Conservation (phyloP, 306 rosid species). For the Fragaria vesca region DNA sequence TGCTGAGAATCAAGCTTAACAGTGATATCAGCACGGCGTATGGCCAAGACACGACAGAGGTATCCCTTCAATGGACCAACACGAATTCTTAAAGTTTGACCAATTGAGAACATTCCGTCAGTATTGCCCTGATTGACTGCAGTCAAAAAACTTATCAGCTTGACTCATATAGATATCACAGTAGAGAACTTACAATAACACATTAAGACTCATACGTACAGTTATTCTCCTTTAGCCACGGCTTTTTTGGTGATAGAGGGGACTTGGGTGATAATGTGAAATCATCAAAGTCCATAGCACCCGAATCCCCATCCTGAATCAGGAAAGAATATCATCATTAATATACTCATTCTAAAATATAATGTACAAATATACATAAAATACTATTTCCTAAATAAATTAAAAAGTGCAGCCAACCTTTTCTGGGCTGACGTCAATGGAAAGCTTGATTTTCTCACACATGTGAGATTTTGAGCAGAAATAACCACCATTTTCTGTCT, state of each 20-base stretch:
- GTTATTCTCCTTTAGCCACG: constrained; percentile 63
- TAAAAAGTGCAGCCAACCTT: constrained; percentile 47
- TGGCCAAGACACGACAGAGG: constrained; percentile 86
- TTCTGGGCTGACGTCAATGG: constrained; percentile 43
- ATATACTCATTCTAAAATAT: neutral
- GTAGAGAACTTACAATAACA: constrained; percentile 19
- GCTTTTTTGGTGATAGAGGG: constrained; percentile 79
- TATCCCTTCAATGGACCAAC: constrained; percentile 98
- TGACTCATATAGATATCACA: constrained; percentile 24
- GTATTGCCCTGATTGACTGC: constrained; percentile 71
- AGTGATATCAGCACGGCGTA: constrained; percentile 82
- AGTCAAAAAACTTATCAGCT: constrained; percentile 23
- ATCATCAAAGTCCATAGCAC: constrained; percentile 56
- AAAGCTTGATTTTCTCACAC: constrained; percentile 82
- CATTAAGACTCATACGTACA: constrained; percentile 38
- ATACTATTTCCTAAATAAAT: neutral
- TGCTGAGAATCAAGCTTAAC: constrained; percentile 98
- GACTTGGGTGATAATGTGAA: constrained; percentile 78
- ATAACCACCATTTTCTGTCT: constrained; percentile 74
- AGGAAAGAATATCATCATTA: constrained; percentile 23
- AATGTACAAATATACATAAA: neutral
- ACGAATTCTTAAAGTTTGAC: constrained; percentile 93
- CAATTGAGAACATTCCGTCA: constrained; percentile 69
- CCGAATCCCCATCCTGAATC: constrained; percentile 67
- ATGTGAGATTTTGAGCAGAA: constrained; percentile 66